Evolutionary conservation across 495 filamentous ascomycete genomes (phyloP).

Genomic region (Aspergillus cristatus): DNA sequence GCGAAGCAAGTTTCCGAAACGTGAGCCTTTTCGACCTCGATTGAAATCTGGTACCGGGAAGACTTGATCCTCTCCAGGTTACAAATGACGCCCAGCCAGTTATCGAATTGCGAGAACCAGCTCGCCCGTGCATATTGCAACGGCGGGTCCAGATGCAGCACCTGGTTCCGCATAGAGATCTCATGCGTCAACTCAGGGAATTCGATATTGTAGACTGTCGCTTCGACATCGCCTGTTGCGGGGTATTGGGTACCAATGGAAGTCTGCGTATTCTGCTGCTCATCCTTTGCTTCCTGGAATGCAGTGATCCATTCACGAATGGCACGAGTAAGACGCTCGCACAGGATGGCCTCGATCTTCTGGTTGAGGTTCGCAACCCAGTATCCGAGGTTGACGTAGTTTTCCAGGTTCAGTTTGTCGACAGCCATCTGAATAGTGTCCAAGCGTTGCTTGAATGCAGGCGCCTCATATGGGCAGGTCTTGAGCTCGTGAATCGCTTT

Average conservation of each 20-base stretch:
- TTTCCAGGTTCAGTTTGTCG: conserved; percentile 91
- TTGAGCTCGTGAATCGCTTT: conserved; percentile 76
- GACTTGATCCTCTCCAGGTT: conserved; percentile 88
- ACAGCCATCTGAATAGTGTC: conserved; percentile 79
- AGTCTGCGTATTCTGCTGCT: conserved; percentile 17
- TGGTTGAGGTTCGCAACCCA: conserved; percentile 85
- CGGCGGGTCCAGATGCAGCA: conserved; percentile 90
- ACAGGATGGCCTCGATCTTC: conserved; percentile 68
- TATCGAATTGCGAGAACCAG: conserved; percentile 87
- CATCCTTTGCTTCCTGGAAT: conserved; percentile 55
- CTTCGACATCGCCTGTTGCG: conserved; percentile 27
- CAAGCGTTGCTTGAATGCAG: conserved; percentile 68
- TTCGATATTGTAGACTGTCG: conserved; percentile 46
- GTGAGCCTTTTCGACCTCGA: conserved; percentile 52
- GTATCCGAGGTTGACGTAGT: conserved; percentile 79
- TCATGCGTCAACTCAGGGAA: conserved; percentile 65
- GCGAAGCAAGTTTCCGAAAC: conserved; percentile 64
- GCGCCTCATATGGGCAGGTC: conserved; percentile 68
- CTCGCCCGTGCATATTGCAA: conserved; percentile 84
- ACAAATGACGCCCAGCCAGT: conserved; percentile 87
- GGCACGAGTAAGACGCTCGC: conserved; percentile 67
- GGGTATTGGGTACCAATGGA: conserved; percentile 23
- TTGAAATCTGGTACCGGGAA: conserved; percentile 84
- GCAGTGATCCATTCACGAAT: conserved; percentile 75
- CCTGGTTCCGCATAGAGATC: conserved; percentile 90